Conservation (phyloP, 306 rosid species). For the Prunus mume region DNA sequence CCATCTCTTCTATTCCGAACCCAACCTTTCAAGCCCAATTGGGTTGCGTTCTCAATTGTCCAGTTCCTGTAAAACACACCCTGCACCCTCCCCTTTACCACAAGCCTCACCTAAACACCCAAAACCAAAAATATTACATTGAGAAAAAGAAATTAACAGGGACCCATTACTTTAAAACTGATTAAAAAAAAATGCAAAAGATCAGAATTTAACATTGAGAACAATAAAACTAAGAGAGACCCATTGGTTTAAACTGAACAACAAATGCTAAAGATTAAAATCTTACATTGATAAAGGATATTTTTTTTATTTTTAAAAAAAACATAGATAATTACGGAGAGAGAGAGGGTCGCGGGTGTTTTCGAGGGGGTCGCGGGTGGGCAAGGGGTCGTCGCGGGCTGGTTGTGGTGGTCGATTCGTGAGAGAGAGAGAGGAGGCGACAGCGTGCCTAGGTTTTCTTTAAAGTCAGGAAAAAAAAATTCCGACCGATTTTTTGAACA, state of each 20-base stretch:
- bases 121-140: neutral
- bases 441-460: too few relatives aligned
- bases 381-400: too few relatives aligned
- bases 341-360: too few relatives aligned
- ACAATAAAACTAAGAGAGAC: neutral
- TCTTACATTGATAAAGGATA: neutral
- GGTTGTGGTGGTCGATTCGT: too few relatives aligned
- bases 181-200: neutral
- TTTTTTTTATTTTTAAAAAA: too few relatives aligned
- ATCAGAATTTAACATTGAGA: neutral
- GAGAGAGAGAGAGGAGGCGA: too few relatives aligned
- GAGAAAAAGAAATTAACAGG: neutral
- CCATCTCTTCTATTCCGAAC: conserved; percentile 57
- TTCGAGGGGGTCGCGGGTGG: too few relatives aligned
- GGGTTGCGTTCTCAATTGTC: conserved; percentile 42
- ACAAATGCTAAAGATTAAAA: neutral
- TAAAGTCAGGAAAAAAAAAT: too few relatives aligned
- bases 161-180: neutral
- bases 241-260: neutral
- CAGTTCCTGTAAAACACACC: conserved; percentile 60
- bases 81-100: conserved; percentile 85
- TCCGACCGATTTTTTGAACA: too few relatives aligned
- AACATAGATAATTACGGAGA: too few relatives aligned
- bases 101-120: conserved; percentile 71
- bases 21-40: conserved; percentile 56